Conservation (phyloP, 495 filamentous ascomycete species). For the Tuber magnatum region DNA sequence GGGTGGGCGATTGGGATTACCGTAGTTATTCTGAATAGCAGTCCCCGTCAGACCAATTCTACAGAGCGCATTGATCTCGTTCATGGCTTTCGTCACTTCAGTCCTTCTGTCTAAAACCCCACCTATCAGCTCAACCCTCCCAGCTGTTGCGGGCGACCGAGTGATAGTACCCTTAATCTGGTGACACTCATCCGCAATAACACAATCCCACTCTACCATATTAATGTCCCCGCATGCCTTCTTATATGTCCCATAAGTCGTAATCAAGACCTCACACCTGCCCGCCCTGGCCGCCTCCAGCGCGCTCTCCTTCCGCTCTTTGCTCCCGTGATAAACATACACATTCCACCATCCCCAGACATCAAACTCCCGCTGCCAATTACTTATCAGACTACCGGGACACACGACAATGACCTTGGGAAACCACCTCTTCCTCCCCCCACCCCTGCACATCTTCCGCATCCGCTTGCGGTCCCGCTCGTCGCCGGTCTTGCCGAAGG, state of each 20-base stretch:
- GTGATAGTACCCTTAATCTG: constrained; percentile 58
- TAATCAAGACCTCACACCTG: constrained; percentile 79
- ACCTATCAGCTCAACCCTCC: constrained; percentile 3
- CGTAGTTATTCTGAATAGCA: constrained; percentile 93
- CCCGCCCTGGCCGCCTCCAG: constrained; percentile 68
- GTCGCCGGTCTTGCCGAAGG: constrained; percentile 91
- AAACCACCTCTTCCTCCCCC: constrained; percentile 60
- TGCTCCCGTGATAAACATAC: constrained; percentile 67
- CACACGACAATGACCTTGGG: constrained; percentile 80
- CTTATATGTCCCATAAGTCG: constrained; percentile 84
- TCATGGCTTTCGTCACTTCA: constrained; percentile 78
- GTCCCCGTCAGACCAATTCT: constrained; percentile 91
- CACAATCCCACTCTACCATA: constrained; percentile 84
- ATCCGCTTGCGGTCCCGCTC: constrained; percentile 81
- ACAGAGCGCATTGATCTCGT: constrained; percentile 84
- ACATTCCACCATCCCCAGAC: constrained; percentile 96
- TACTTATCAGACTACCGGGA: constrained; percentile 77
- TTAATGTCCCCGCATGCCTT: constrained; percentile 69
- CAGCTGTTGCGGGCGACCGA: neutral
- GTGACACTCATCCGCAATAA: constrained; percentile 96
- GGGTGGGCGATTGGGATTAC: constrained; percentile 12
- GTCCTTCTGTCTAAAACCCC: constrained; percentile 52
- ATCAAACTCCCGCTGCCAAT: constrained; percentile 79
- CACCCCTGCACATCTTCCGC: constrained; percentile 68
- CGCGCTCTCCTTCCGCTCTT: constrained; percentile 58